phyloP scores from a whole-genome alignment of 441 rosid species.

The Gossypium armourianum region DNA sequence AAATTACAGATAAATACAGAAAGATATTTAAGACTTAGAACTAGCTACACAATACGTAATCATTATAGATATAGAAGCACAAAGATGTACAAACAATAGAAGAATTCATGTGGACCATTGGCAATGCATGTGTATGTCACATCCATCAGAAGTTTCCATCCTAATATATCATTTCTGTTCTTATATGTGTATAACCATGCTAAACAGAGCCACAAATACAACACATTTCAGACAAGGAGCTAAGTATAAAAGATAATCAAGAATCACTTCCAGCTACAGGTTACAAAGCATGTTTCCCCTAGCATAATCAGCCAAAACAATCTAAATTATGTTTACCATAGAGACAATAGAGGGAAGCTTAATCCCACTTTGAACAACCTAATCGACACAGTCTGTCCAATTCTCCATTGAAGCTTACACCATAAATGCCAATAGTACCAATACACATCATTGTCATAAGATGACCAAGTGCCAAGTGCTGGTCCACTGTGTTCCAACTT shows the following conservation, averaged over 20 bases:
- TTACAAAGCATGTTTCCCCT: neutral
- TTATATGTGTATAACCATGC: neutral
- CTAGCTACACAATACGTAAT: neutral
- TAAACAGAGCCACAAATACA: neutral
- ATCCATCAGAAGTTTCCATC: constrained; percentile 2
- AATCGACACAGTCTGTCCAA: neutral
- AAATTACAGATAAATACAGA: neutral
- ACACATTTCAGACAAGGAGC: neutral
- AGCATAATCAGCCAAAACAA: neutral
- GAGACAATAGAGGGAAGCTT: neutral
- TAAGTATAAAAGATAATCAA: neutral
- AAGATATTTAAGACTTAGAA: neutral
- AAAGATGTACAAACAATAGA: neutral
- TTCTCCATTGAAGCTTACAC: neutral
- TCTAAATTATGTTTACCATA: neutral
- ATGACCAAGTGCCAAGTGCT: neutral
- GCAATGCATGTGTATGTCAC: neutral
- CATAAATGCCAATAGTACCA: neutral
- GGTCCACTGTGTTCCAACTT: neutral
- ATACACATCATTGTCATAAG: neutral
- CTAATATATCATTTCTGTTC: neutral
- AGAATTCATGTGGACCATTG: neutral
- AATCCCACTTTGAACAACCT: neutral
- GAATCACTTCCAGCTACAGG: neutral
- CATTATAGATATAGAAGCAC: neutral